Percentiles rank a stretch among this genome's conserved stretches.
These are phyloP conservation scores for Andrographis paniculata DNA, from an alignment of 305 asterid genomes.

Conservation along the genomic window DNA sequence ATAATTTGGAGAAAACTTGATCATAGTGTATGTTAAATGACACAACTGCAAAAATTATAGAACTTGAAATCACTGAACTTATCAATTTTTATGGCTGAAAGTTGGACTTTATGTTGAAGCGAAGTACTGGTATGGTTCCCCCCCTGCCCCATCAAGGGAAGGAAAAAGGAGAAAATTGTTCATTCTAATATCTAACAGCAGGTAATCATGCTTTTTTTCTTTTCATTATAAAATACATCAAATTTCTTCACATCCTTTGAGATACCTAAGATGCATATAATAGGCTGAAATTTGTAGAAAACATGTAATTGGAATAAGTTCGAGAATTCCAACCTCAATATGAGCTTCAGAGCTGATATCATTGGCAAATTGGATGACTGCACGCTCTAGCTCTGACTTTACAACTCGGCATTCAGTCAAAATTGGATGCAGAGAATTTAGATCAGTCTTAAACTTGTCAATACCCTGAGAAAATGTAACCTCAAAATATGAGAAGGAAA, in stretches of 20 bases:
- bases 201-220: too few relatives aligned
- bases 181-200: too few relatives aligned
- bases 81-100: too few relatives aligned
- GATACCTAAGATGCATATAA: not conserved
- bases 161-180: too few relatives aligned
- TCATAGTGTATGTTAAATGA: too few relatives aligned
- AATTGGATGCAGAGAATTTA: slow-evolving; percentile 70
- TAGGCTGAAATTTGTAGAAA: not conserved
- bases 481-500: not conserved
- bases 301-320: slow-evolving; percentile 6
- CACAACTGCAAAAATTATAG: too few relatives aligned
- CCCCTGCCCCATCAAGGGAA: too few relatives aligned
- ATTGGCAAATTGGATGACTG: slow-evolving; percentile 86
- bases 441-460: slow-evolving; percentile 60
- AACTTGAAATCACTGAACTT: too few relatives aligned
- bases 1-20: too few relatives aligned
- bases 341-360: slow-evolving; percentile 99
- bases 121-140: too few relatives aligned
- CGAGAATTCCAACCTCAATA: slow-evolving; percentile 60
- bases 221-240: not conserved
- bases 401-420: slow-evolving; percentile 88
- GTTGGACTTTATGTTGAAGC: too few relatives aligned
- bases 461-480: slow-evolving; percentile 48
- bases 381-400: slow-evolving; percentile 70
- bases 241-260: not conserved